Conservation (phyloP, 2,329 filamentous ascomycete species). For the Fusarium floridanum region DNA sequence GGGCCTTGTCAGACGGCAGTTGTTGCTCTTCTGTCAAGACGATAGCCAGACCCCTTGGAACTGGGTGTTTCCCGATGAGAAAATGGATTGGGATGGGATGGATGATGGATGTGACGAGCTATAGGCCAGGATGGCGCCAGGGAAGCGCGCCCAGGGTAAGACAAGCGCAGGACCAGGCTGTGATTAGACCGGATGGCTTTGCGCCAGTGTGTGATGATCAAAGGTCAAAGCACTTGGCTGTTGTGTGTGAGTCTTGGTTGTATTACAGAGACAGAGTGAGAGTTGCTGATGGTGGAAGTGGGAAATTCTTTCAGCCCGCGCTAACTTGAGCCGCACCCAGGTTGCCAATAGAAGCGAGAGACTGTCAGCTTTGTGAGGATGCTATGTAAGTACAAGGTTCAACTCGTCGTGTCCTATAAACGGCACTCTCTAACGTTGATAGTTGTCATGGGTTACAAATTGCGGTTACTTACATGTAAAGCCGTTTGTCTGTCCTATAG, state of each 20-base stretch:
- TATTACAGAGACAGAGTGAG: not conserved
- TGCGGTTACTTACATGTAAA: not conserved
- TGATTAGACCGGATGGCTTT: conserved; percentile 2
- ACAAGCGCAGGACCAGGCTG: conserved; percentile 22
- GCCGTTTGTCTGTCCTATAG: not conserved
- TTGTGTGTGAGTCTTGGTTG: not conserved
- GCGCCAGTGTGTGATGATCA: conserved; percentile 5
- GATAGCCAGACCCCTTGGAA: not conserved
- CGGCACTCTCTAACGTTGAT: not conserved
- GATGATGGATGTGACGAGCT: conserved; percentile 4
- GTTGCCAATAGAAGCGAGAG: not conserved
- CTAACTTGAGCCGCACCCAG: conserved; percentile 6
- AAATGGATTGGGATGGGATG: not conserved
- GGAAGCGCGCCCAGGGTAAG: conserved; percentile 26
- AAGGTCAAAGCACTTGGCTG: conserved; percentile 4
- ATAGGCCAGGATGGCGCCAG: conserved; percentile 25
- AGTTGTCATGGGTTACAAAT: not conserved
- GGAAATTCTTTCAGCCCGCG: conserved; percentile 4
- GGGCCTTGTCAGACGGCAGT: not conserved
- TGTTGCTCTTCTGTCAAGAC: not conserved
- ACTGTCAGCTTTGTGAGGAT: not conserved
- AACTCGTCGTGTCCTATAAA: not conserved
- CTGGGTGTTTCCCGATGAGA: conserved; percentile 1
- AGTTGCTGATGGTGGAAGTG: not conserved
- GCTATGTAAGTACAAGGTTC: conserved; percentile 2